Conservation (phyloP, 371 early-diverging fungal genomes). For the Massospora cicadina region DNA sequence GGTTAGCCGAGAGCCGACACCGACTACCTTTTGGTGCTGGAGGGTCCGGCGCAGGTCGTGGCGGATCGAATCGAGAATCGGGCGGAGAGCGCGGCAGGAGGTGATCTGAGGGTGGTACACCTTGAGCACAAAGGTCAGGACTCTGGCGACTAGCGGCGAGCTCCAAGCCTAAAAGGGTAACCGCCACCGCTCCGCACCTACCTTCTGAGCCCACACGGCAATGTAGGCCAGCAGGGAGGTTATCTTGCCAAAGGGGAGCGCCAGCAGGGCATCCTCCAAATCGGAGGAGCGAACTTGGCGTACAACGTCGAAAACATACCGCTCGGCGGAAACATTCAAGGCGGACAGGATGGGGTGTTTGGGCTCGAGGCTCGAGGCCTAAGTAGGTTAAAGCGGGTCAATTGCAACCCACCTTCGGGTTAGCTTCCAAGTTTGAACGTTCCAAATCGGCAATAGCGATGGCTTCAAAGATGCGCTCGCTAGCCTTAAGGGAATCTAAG, state of each 20-base stretch:
- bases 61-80: slow-evolving; percentile 56
- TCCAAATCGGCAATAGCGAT: slow-evolving; percentile 74
- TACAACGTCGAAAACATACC: slow-evolving; percentile 57
- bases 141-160: slow-evolving; percentile 50
- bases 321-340: slow-evolving; percentile 52
- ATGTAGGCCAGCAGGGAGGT: slow-evolving; percentile 53
- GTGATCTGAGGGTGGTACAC: slow-evolving; percentile 70
- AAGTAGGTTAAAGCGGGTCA: slow-evolving; percentile 23
- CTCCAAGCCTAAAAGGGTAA: slow-evolving; percentile 43
- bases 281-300: slow-evolving; percentile 64
- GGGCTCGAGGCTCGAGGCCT: slow-evolving; percentile 24
- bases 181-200: slow-evolving; percentile 1
- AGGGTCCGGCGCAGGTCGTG: slow-evolving; percentile 37
- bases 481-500: slow-evolving; percentile 77
- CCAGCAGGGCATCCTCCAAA: slow-evolving; percentile 72
- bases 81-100: slow-evolving; percentile 51
- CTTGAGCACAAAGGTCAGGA: slow-evolving; percentile 60
- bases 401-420: slow-evolving; percentile 22
- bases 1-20: not conserved
- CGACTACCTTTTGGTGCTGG: slow-evolving; percentile 35
- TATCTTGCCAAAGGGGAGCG: slow-evolving; percentile 64
- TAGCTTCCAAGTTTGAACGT: slow-evolving; percentile 39
- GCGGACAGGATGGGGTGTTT: slow-evolving; percentile 48
- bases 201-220: slow-evolving; percentile 44
- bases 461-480: slow-evolving; percentile 81